Percentiles rank a stretch among this genome's conserved stretches.
Conservation (phyloP, 805 yeast genomes). For the Brettanomyces custersianus region DNA sequence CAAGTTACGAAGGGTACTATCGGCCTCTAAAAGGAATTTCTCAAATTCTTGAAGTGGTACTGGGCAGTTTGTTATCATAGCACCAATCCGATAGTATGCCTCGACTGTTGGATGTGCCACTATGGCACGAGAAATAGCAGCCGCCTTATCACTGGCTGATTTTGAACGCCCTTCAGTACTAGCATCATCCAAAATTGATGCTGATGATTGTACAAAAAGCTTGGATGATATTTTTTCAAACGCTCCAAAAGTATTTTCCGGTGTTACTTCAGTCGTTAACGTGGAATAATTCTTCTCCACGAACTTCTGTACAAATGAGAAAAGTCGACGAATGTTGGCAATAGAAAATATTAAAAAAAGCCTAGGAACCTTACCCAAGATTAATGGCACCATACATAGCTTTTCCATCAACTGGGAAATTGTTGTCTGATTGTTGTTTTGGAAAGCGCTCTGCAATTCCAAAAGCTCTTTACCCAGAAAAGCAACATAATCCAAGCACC, state of each 20-base stretch:
- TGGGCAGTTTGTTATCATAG: slow-evolving; percentile 41
- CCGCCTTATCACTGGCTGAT: slow-evolving; percentile 1
- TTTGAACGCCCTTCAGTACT: slow-evolving; percentile 5
- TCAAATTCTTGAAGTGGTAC: slow-evolving; percentile 50
- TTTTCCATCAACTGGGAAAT: slow-evolving; percentile 15
- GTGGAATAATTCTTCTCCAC: slow-evolving; percentile 40
- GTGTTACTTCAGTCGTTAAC: slow-evolving; percentile 16
- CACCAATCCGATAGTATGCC: slow-evolving; percentile 40
- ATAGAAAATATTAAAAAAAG: slow-evolving; percentile 57
- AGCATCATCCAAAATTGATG: slow-evolving; percentile 17
- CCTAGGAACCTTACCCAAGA: slow-evolving; percentile 64
- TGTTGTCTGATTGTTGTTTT: slow-evolving; percentile 14
- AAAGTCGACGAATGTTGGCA: slow-evolving; percentile 55
- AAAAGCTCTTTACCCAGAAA: slow-evolving; percentile 66
- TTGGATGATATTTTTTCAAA: slow-evolving; percentile 21
- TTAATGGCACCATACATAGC: slow-evolving; percentile 44
- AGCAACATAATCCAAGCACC: slow-evolving; percentile 76
- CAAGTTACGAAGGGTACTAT: slow-evolving; percentile 27
- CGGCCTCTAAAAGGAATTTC: slow-evolving; percentile 52
- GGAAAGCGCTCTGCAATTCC: slow-evolving; percentile 29
- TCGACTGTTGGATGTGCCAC: slow-evolving; percentile 39
- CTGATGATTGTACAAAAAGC: slow-evolving; percentile 21
- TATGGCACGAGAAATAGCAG: slow-evolving; percentile 11
- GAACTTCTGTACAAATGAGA: slow-evolving; percentile 46
- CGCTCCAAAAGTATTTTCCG: slow-evolving; percentile 25